These are phyloP conservation scores for Uronychia binucleata DNA, from an alignment of 73 alveolate genomes.

Conservation along the genomic window DNA sequence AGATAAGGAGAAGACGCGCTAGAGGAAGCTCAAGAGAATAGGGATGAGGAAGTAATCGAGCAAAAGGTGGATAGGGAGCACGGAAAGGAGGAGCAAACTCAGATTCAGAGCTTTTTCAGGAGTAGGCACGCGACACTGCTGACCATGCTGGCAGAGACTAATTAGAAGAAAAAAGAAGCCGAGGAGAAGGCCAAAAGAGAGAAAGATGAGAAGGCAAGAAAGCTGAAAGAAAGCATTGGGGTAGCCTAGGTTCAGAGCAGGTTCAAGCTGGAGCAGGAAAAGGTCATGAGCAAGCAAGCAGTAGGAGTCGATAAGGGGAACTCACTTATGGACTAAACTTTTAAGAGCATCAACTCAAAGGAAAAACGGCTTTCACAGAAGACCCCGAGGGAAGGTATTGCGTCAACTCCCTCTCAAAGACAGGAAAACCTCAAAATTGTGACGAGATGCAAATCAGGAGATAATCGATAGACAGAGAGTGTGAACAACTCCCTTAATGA, in stretches of 20 bases:
- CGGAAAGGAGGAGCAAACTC: slow-evolving; percentile 47
- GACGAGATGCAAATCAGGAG: neutral
- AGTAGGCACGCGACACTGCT: slow-evolving; percentile 59
- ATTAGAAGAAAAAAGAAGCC: slow-evolving; percentile 55
- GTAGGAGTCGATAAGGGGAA: neutral
- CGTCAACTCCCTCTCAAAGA: neutral
- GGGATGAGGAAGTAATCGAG: neutral
- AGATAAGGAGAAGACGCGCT: too few relatives aligned
- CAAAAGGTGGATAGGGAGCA: too few relatives aligned
- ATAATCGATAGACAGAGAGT: neutral
- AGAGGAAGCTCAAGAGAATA: too few relatives aligned
- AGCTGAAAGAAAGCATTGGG: slow-evolving; percentile 27
- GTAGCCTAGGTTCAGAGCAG: slow-evolving; percentile 47
- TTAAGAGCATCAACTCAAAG: neutral
- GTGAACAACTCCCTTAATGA: too few relatives aligned
- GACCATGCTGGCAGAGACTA: slow-evolving; percentile 45
- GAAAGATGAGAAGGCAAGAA: slow-evolving; percentile 19
- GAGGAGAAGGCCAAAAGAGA: slow-evolving; percentile 45
- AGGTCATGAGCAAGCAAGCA: neutral
- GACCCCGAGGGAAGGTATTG: neutral
- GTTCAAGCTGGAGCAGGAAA: slow-evolving; percentile 43
- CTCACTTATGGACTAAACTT: neutral
- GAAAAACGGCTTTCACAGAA: neutral
- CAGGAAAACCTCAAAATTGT: neutral
- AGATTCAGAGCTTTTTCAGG: slow-evolving; percentile 50